A percentile compares a stretch with the other conserved stretches of the same genome.
phyloP scores from a whole-genome alignment of 306 rosid species.

The Cucurbita pepo region DNA sequence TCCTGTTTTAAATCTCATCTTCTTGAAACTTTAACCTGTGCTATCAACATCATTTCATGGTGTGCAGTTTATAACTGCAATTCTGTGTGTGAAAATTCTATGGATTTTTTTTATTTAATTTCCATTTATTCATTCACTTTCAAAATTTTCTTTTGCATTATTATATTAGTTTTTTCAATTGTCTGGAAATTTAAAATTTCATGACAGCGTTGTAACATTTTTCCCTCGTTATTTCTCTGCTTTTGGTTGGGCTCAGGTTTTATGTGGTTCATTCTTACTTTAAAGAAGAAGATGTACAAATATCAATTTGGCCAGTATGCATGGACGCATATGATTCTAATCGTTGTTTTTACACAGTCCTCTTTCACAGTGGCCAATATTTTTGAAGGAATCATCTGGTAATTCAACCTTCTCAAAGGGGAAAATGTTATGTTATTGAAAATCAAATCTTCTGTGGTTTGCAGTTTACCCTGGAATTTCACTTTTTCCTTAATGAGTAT shows the following conservation, averaged over 20 bases:
- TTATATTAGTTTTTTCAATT: neutral
- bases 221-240: neutral
- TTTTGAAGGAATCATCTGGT: constrained; percentile 98
- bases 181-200: neutral
- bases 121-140: neutral
- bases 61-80: neutral
- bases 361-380: constrained; percentile 94
- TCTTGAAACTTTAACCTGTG: neutral
- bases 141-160: neutral
- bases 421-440: neutral
- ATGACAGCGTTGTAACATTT: neutral
- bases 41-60: neutral
- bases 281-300: constrained; percentile 98
- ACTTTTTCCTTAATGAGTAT: constrained; percentile 10
- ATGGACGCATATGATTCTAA: constrained; percentile 99
- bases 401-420: neutral
- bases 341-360: constrained; percentile 87
- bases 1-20: neutral
- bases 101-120: neutral
- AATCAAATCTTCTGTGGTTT: neutral
- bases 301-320: constrained; percentile 99
- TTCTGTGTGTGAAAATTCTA: neutral
- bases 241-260: constrained; percentile 46
- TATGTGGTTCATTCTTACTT: constrained; percentile 95
- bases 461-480: neutral